These are phyloP conservation scores for Pythium grandisporangium DNA, from an alignment of 352 stramenopile genomes.

Conservation along the genomic window DNA sequence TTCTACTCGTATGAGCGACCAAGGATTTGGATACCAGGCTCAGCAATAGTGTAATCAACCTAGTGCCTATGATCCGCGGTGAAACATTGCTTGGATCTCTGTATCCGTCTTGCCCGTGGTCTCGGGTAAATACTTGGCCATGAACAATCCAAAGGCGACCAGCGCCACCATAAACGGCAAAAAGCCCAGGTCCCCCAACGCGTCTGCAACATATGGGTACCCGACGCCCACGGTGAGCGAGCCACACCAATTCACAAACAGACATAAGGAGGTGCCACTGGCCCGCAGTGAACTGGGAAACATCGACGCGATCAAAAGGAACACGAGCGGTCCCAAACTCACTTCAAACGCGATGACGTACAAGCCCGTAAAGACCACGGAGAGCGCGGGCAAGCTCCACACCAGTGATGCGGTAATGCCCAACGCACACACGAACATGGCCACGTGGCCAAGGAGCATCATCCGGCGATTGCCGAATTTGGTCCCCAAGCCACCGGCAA, in stretches of 20 bases:
- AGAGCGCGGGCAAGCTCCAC: slow-evolving; percentile 15
- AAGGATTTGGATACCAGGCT: too few relatives aligned
- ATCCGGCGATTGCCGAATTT: slow-evolving; percentile 41
- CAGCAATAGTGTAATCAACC: too few relatives aligned
- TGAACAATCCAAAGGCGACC: slow-evolving; percentile 31
- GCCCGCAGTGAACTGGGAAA: slow-evolving; percentile 47
- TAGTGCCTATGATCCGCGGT: too few relatives aligned
- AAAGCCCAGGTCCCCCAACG: slow-evolving; percentile 28
- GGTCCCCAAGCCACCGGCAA: slow-evolving; percentile 21
- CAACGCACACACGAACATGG: slow-evolving; percentile 41
- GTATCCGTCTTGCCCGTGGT: slow-evolving; percentile 49
- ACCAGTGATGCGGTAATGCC: slow-evolving; percentile 32
- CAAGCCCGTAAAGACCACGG: slow-evolving; percentile 35
- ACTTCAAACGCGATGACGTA: slow-evolving; percentile 37
- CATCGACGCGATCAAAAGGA: slow-evolving; percentile 33
- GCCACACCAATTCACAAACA: slow-evolving; percentile 40
- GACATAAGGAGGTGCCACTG: slow-evolving; percentile 28
- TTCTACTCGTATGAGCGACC: too few relatives aligned
- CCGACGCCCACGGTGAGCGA: slow-evolving; percentile 44
- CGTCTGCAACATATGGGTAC: slow-evolving; percentile 58
- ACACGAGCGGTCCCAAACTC: slow-evolving; percentile 48
- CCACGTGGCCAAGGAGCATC: slow-evolving; percentile 30
- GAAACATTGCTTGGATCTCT: too few relatives aligned
- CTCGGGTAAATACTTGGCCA: slow-evolving; percentile 36
- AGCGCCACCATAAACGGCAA: slow-evolving; percentile 39